phyloP scores from a whole-genome alignment of 805 yeast species.

The Saturnispora dispora region DNA sequence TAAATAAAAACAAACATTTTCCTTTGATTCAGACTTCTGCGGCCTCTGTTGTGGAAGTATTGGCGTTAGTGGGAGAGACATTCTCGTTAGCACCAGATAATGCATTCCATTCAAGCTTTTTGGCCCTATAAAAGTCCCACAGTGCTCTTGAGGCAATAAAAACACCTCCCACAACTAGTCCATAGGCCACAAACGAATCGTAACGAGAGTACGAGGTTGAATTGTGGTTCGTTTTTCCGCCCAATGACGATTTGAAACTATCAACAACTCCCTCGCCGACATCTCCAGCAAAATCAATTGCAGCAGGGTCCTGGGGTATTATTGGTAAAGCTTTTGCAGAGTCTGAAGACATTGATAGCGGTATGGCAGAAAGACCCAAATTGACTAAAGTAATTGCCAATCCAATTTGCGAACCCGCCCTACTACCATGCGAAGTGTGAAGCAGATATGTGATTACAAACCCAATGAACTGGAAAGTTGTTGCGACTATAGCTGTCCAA shows the following conservation, averaged over 20 bases:
- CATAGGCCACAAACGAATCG: conserved; percentile 50
- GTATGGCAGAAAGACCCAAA: conserved; percentile 52
- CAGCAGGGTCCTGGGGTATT: conserved; percentile 51
- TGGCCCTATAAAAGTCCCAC: conserved; percentile 67
- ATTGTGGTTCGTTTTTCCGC: conserved; percentile 6
- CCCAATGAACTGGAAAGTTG: conserved; percentile 92
- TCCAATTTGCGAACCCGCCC: conserved; percentile 90
- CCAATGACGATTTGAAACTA: conserved; percentile 20
- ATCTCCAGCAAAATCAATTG: conserved; percentile 33
- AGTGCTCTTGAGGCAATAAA: conserved; percentile 57
- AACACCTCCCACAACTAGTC: conserved; percentile 58
- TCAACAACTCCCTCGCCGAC: conserved; percentile 22
- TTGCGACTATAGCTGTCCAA: conserved; percentile 83
- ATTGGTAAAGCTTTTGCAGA: conserved; percentile 13
- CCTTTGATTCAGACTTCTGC: neutral
- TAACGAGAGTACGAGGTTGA: conserved; percentile 1
- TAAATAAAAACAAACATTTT: conserved; percentile 2
- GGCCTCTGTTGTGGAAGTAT: neutral
- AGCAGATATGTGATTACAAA: conserved; percentile 81
- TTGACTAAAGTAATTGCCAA: conserved; percentile 76
- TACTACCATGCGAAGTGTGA: conserved; percentile 96
- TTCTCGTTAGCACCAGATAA: neutral
- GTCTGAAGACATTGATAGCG: conserved; percentile 26
- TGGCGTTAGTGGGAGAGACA: neutral
- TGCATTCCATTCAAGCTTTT: conserved; percentile 49